Conservation (phyloP, 2,329 filamentous ascomycete genomes). For the Ciborinia camelliae region DNA sequence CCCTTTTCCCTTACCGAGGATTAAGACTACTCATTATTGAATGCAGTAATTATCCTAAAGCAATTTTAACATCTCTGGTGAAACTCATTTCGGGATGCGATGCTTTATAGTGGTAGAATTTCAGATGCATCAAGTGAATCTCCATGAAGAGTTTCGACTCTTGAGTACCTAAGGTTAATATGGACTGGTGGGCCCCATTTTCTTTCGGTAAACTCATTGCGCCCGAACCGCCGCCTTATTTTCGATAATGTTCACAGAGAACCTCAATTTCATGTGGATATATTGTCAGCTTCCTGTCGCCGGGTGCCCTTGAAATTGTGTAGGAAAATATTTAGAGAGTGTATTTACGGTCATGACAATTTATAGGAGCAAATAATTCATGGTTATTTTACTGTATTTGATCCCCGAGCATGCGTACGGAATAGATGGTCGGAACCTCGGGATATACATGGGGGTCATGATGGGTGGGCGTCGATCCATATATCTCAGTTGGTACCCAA, state of each 20-base stretch:
- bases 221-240: neutral
- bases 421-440: neutral
- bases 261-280: neutral
- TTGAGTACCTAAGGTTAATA: no score
- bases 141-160: neutral
- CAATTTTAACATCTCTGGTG: neutral
- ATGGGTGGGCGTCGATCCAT: neutral
- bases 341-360: neutral
- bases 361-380: neutral
- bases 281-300: neutral
- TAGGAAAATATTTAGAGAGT: neutral
- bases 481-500: conserved; percentile 4
- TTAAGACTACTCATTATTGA: neutral
- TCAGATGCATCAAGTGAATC: neutral
- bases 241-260: neutral
- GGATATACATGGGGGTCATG: neutral
- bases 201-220: neutral
- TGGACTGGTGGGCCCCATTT: neutral
- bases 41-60: neutral
- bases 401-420: neutral
- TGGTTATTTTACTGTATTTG: neutral
- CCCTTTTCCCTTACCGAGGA: conserved; percentile 10
- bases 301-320: no score
- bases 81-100: neutral
- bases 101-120: conserved; percentile 2